A percentile compares a stretch with the other conserved stretches of the same genome.
Conservation (phyloP, 108 stramenopile species). For the Nitzschia inconspicua region DNA sequence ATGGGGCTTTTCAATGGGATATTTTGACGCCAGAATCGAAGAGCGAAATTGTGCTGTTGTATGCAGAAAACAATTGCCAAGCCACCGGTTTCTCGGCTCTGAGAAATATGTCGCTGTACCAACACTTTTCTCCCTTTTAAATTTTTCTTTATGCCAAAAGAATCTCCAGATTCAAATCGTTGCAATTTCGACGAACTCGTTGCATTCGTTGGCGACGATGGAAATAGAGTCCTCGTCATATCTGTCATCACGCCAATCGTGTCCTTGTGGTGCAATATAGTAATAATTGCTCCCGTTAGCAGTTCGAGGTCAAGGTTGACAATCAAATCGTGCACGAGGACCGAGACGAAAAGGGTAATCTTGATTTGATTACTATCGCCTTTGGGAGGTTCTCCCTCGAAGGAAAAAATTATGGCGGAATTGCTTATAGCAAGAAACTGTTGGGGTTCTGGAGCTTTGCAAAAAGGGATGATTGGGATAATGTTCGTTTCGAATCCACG, state of each 20-base stretch:
- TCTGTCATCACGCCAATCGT: not conserved
- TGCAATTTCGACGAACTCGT: not conserved
- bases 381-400: conserved; percentile 50
- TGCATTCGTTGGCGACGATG: not conserved
- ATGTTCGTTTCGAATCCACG: conserved; percentile 41
- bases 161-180: too few relatives aligned
- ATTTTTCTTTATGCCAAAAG: conserved; percentile 15
- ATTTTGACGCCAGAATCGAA: conserved; percentile 39
- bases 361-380: conserved; percentile 18
- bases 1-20: conserved; percentile 27
- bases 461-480: conserved; percentile 45
- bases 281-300: conserved; percentile 44
- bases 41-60: conserved; percentile 15
- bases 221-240: not conserved
- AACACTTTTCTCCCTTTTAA: conserved; percentile 25
- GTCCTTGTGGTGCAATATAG: conserved; percentile 42
- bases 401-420: conserved; percentile 50
- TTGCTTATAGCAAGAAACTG: conserved; percentile 46
- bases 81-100: conserved; percentile 35
- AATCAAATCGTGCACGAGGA: conserved; percentile 43
- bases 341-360: conserved; percentile 43
- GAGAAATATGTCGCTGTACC: conserved; percentile 20
- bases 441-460: conserved; percentile 23
- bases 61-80: conserved; percentile 23
- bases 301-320: conserved; percentile 51